Conservation (phyloP, 2,329 filamentous ascomycete genomes). For the Coccinonectria pachysandricola region DNA sequence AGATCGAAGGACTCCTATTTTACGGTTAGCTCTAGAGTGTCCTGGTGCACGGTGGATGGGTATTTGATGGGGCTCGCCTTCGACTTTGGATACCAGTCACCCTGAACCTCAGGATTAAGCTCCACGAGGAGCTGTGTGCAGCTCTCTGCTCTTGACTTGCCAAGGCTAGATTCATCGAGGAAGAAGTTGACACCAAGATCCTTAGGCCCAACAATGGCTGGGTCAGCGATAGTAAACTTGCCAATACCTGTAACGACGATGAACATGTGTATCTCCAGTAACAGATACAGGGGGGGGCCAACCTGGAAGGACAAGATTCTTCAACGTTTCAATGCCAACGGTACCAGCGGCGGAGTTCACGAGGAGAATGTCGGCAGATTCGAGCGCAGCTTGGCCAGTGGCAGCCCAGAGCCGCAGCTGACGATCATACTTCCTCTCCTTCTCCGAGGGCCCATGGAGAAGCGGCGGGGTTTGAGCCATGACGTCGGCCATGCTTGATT, state of each 20-base stretch:
- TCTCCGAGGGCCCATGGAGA: slow-evolving; percentile 45
- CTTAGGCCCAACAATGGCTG: slow-evolving; percentile 61
- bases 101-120: slow-evolving; percentile 85
- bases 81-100: slow-evolving; percentile 52
- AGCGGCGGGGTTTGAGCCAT: slow-evolving; percentile 21
- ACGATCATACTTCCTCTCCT: slow-evolving; percentile 78
- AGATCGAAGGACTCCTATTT: slow-evolving; percentile 26
- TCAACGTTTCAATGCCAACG: slow-evolving; percentile 81
- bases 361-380: slow-evolving; percentile 83
- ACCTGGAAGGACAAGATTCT: slow-evolving; percentile 93
- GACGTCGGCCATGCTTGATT: slow-evolving; percentile 21
- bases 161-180: slow-evolving; percentile 67
- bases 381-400: slow-evolving; percentile 78
- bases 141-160: slow-evolving; percentile 67
- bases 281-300: too few species aligned
- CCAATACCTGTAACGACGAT: slow-evolving; percentile 61
- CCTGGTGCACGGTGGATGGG: neutral
- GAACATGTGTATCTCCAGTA: too few species aligned
- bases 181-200: slow-evolving; percentile 98
- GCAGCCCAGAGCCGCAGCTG: slow-evolving; percentile 94
- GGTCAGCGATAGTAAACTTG: slow-evolving; percentile 82
- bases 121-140: slow-evolving; percentile 70
- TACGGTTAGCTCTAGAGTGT: slow-evolving; percentile 2
- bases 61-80: slow-evolving; percentile 15
- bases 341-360: slow-evolving; percentile 82